Conservation (phyloP, 176 grass and related monocot genomes). For the Cenchrus americanus region DNA sequence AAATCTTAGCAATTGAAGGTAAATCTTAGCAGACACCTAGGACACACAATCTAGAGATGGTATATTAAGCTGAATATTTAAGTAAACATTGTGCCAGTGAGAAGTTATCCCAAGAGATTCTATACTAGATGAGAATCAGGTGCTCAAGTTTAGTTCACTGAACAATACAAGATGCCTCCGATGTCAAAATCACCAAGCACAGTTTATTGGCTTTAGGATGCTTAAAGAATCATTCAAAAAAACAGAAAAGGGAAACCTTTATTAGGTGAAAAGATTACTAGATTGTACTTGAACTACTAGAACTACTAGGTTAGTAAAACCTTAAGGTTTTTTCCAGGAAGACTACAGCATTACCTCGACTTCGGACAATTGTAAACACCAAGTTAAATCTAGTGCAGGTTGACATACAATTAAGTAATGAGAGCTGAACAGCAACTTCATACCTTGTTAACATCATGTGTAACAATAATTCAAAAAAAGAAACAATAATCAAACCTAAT, state of each 20-base stretch:
- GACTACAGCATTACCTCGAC: slow-evolving; percentile 19
- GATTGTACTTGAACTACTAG: slow-evolving; percentile 39
- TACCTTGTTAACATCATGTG: no score
- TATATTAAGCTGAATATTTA: slow-evolving; percentile 15
- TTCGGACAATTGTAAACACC: no score
- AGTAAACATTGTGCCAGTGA: slow-evolving; percentile 9
- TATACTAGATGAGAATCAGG: slow-evolving; percentile 48
- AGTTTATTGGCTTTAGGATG: slow-evolving; percentile 47
- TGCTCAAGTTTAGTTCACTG: slow-evolving; percentile 41
- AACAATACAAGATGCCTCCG: not conserved
- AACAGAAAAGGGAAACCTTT: slow-evolving; percentile 29
- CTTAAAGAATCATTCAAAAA: slow-evolving; percentile 32
- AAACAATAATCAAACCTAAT: no score
- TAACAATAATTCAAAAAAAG: no score
- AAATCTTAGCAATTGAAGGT: not conserved
- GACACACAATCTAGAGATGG: no score
- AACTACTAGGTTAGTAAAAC: slow-evolving; percentile 21
- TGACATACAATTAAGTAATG: no score
- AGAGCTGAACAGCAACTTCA: no score
- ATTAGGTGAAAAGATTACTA: slow-evolving; percentile 45
- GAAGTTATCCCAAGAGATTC: not conserved
- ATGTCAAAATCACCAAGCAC: slow-evolving; percentile 25
- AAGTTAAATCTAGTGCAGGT: no score
- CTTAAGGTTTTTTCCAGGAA: not conserved
- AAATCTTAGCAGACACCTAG: no score